These are phyloP conservation scores for Diaporthe destruens DNA, from an alignment of 2,329 filamentous ascomycete species.

Conservation along the genomic window DNA sequence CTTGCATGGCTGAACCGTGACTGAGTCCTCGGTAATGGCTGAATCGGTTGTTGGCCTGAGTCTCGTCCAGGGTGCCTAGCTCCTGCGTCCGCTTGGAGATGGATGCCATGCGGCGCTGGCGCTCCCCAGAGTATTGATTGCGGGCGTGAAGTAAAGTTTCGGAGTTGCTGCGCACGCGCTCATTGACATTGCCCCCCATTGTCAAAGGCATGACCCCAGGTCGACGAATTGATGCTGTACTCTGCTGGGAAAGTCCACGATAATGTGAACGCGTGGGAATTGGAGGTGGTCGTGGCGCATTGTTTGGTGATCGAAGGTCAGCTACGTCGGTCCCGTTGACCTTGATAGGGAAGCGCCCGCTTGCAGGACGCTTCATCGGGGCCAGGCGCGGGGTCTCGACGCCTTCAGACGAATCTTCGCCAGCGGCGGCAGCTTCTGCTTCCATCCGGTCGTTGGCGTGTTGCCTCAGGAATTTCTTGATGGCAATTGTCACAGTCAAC, in stretches of 20 bases:
- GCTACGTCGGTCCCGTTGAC: conserved; percentile 78
- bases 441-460: conserved; percentile 65
- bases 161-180: conserved; percentile 75
- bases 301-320: conserved; percentile 76
- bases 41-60: conserved; percentile 72
- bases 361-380: conserved; percentile 69
- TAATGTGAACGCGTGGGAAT: conserved; percentile 87
- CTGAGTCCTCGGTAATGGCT: conserved; percentile 76
- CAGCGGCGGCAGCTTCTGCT: conserved; percentile 57
- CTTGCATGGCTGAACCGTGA: conserved; percentile 77
- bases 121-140: conserved; percentile 61
- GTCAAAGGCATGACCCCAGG: conserved; percentile 80
- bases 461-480: conserved; percentile 72
- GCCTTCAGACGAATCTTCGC: conserved; percentile 77
- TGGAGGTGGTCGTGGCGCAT: conserved; percentile 74
- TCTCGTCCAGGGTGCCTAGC: conserved; percentile 73
- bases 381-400: conserved; percentile 83
- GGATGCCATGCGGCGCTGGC: conserved; percentile 74
- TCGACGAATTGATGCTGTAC: conserved; percentile 68
- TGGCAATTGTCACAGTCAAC: conserved; percentile 69
- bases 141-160: conserved; percentile 67
- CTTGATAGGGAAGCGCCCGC: conserved; percentile 76
- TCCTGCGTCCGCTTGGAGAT: conserved; percentile 71
- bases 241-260: conserved; percentile 79
- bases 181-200: conserved; percentile 74